These are phyloP conservation scores for Stagonosporopsis rhizophila DNA, from an alignment of 2,329 filamentous ascomycete genomes.

Conservation along the genomic window DNA sequence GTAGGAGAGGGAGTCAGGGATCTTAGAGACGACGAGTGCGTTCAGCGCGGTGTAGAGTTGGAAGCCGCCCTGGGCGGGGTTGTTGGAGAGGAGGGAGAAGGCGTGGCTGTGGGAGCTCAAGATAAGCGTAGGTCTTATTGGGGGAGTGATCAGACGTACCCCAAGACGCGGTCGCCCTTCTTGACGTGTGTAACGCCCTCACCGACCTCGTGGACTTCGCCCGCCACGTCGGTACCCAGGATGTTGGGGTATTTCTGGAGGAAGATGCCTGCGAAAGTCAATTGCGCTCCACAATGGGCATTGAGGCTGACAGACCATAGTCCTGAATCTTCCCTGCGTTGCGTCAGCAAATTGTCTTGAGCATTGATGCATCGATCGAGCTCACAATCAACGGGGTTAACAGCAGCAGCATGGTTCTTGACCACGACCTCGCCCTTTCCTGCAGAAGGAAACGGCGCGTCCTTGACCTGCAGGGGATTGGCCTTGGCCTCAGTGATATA, in stretches of 20 bases:
- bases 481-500: constrained; percentile 41
- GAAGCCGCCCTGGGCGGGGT: constrained; percentile 40
- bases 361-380: background rate
- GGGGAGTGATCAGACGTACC: constrained; percentile 22
- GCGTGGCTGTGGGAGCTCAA: constrained; percentile 26
- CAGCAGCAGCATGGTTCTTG: constrained; percentile 44
- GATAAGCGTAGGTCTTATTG: background rate
- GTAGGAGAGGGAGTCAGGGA: constrained; percentile 51
- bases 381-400: constrained; percentile 45
- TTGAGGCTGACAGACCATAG: constrained; percentile 25
- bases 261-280: constrained; percentile 37
- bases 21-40: constrained; percentile 44
- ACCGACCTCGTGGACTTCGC: constrained; percentile 56
- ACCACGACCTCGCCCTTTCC: constrained; percentile 44
- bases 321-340: constrained; percentile 44
- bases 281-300: background rate
- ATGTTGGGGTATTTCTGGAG: constrained; percentile 45
- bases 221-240: constrained; percentile 54
- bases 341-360: constrained; percentile 6
- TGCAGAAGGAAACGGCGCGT: constrained; percentile 37
- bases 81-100: constrained; percentile 33
- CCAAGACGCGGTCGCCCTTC: constrained; percentile 56
- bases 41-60: constrained; percentile 45
- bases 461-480: constrained; percentile 39
- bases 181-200: constrained; percentile 54